Evolutionary conservation across 192 early-diverging fungal species (phyloP), one percentile per base, ranked within the genome.

Genomic region (Entomortierella beljakovae): DNA sequence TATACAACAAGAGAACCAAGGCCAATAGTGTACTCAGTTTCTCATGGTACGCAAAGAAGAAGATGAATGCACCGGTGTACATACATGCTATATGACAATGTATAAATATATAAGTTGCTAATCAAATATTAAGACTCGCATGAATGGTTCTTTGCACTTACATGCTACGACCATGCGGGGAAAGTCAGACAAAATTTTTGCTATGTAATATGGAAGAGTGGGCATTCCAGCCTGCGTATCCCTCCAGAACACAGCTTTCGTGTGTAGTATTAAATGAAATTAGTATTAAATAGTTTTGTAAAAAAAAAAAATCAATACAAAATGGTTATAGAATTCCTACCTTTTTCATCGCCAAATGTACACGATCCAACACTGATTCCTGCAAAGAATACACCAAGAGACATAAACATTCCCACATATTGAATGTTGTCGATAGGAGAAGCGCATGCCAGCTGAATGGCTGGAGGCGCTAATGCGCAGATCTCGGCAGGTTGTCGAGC

Each of bases 201-300:
- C 89, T 7, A 91, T 29, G 49, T 81, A 91, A 58, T 91, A 91
- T 6, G 89, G 89, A 23, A 90, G 28, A 1, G 88, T 82, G 35
- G 76, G 59, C 82, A 90, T 83, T 49, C 90, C 90, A 16, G 82
- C 71, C 1, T 84, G 68, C 31, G 82, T 81, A 22, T 91, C 90
- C 18, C 90, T 82, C 90, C 90, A 91, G 46, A 83, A 91, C 10
- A 91, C 90, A 18, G 89, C n/a, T n/a, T n/a, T n/a, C n/a, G n/a
- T n/a, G n/a, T n/a, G n/a, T n/a, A n/a, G n/a, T n/a, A n/a, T n/a
- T n/a, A n/a, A n/a, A n/a, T n/a, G n/a, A n/a, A n/a, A n/a, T n/a
- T n/a, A n/a, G n/a, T n/a, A n/a, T n/a, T n/a, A n/a, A n/a, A n/a
- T n/a, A n/a, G n/a, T n/a, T n/a, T n/a, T n/a, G n/a, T n/a, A n/a